Conservation (phyloP, 1,139 yeast species). For the Geotrichum klebahnii region DNA sequence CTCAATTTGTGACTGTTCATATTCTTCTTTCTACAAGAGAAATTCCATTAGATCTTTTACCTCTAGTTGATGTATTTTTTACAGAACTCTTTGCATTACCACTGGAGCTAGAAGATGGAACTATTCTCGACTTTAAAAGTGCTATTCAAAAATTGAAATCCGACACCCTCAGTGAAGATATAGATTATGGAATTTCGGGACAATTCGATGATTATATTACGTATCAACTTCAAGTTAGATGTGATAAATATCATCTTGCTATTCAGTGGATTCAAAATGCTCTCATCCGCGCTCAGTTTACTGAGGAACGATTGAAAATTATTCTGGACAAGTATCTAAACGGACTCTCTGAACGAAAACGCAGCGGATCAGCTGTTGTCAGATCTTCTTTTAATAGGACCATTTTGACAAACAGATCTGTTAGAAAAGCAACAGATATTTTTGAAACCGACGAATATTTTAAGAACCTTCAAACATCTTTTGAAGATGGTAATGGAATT, state of each 20-base stretch:
- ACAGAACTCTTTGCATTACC: slow-evolving; percentile 71
- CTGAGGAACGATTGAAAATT: slow-evolving; percentile 64
- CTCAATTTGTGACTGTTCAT: slow-evolving; percentile 74
- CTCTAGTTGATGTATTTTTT: slow-evolving; percentile 60
- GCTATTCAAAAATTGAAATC: slow-evolving; percentile 69
- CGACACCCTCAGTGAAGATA: slow-evolving; percentile 65
- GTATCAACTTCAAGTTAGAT: slow-evolving; percentile 59
- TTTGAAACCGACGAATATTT: slow-evolving; percentile 59
- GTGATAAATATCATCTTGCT: slow-evolving; percentile 59
- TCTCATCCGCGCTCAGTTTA: slow-evolving; percentile 63
- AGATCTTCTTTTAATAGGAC: slow-evolving; percentile 56
- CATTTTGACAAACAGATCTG: slow-evolving; percentile 54
- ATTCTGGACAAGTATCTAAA: slow-evolving; percentile 71
- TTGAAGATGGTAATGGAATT: slow-evolving; percentile 49
- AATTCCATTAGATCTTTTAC: slow-evolving; percentile 56
- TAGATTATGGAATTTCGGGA: slow-evolving; percentile 49
- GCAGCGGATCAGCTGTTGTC: slow-evolving; percentile 73
- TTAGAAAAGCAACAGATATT: slow-evolving; percentile 64
- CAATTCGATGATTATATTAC: slow-evolving; percentile 55
- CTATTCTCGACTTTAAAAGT: slow-evolving; percentile 59
- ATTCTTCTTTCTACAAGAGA: slow-evolving; percentile 59
- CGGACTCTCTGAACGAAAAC: slow-evolving; percentile 71
- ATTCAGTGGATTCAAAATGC: slow-evolving; percentile 72
- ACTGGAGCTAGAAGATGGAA: slow-evolving; percentile 58
- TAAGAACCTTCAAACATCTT: slow-evolving; percentile 41